Conservation (phyloP, 768 basidiomycete species). For the Pholiota conissans region DNA sequence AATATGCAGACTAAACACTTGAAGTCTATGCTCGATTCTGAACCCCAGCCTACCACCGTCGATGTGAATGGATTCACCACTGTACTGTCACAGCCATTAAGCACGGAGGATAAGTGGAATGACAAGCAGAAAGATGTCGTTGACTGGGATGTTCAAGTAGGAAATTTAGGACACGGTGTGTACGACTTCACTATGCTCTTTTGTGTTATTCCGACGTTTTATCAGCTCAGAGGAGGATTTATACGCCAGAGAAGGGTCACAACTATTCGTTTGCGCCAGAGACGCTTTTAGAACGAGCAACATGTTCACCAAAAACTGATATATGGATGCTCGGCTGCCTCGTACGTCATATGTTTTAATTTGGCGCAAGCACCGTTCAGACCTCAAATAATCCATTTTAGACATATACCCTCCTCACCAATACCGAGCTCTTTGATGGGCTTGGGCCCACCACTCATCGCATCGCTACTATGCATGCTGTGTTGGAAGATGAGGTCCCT, state of each 20-base stretch:
- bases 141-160: background rate
- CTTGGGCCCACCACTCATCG: background rate
- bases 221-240: background rate
- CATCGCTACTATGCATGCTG: background rate
- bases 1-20: background rate
- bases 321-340: constrained; percentile 17
- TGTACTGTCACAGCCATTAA: background rate
- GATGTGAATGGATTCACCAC: background rate
- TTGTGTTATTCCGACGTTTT: too few species aligned
- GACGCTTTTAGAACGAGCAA: constrained; percentile 5
- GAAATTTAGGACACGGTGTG: background rate
- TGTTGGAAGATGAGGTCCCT: background rate
- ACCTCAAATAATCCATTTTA: background rate
- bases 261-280: background rate
- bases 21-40: too few species aligned
- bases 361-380: too few species aligned
- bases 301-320: constrained; percentile 16
- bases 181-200: too few species aligned
- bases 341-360: background rate
- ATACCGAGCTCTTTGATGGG: background rate
- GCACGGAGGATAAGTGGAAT: background rate
- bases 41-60: background rate
- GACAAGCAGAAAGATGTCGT: background rate
- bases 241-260: background rate
- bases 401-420: background rate